phyloP scores from a whole-genome alignment of 2,329 filamentous ascomycete species.

The Ophidiomyces ophidiicola region DNA sequence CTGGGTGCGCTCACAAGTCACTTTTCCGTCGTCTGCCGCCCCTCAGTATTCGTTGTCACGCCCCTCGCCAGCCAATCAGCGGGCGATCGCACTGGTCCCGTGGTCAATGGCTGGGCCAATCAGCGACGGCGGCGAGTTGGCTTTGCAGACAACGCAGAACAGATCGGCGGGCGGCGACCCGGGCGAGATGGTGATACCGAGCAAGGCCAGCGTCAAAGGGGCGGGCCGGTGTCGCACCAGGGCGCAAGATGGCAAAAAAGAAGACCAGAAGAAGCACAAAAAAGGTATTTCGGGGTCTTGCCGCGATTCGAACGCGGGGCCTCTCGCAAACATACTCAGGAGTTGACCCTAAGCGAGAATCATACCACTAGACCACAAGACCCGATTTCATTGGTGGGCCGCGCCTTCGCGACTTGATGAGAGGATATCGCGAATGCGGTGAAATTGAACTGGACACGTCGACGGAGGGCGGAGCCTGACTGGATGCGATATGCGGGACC shows the following conservation, averaged over 20 bases:
- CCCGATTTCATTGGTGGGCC: slow-evolving; percentile 1
- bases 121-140: neutral
- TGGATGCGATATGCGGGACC: neutral
- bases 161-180: too few species aligned
- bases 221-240: too few species aligned
- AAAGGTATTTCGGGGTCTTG: slow-evolving; percentile 10
- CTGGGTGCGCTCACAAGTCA: neutral
- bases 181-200: too few species aligned
- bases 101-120: slow-evolving; percentile 10
- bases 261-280: neutral
- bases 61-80: slow-evolving; percentile 7
- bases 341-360: slow-evolving; percentile 30
- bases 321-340: slow-evolving; percentile 12
- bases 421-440: neutral
- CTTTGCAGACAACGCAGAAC: too few species aligned
- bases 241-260: neutral
- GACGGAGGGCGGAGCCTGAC: neutral
- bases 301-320: slow-evolving; percentile 16
- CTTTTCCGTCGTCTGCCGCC: neutral
- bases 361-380: slow-evolving; percentile 32
- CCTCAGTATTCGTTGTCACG: slow-evolving; percentile 10
- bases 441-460: neutral
- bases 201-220: too few species aligned
- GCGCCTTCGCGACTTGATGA: neutral
- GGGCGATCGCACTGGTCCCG: slow-evolving; percentile 1